A percentile compares a stretch with the other conserved stretches of the same genome.
Conservation (phyloP, 441 rosid species). For the Brassica hybrid region DNA sequence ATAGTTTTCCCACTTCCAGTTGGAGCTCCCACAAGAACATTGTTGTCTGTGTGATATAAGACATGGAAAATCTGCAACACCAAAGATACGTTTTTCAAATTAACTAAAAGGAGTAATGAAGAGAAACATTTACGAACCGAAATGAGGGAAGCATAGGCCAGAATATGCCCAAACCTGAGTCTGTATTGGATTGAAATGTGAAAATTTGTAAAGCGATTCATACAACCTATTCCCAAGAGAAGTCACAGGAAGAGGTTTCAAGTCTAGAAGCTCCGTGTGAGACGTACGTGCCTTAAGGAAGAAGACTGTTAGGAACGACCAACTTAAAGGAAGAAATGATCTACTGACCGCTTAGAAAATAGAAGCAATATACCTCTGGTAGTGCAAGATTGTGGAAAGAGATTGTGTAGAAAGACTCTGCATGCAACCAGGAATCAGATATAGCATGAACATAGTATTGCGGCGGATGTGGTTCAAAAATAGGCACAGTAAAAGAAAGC, state of each 20-base stretch:
- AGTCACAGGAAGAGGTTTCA: conserved; percentile 93
- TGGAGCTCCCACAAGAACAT: conserved; percentile 98
- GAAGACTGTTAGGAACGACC: conserved; percentile 25
- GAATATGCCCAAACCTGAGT: conserved; percentile 74
- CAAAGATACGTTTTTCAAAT: conserved; percentile 41
- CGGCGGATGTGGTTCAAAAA: conserved; percentile 99
- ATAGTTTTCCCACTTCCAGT: conserved; percentile 99
- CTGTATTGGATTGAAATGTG: conserved; percentile 99
- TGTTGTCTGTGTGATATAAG: conserved; percentile 90
- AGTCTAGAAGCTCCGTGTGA: conserved; percentile 96
- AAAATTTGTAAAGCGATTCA: conserved; percentile 87
- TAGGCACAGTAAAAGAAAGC: conserved; percentile 97
- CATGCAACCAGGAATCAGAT: conserved; percentile 98
- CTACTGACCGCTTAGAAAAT: conserved; percentile 1
- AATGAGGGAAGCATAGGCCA: conserved; percentile 31
- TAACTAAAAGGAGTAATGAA: conserved; percentile 14
- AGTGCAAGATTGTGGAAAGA: conserved; percentile 89
- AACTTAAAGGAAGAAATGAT: conserved; percentile 29
- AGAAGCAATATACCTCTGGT: conserved; percentile 74
- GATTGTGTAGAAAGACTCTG: conserved; percentile 93
- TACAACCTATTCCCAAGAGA: conserved; percentile 75
- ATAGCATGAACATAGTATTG: conserved; percentile 97
- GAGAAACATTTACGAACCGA: conserved; percentile 5
- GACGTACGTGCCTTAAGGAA: conserved; percentile 74
- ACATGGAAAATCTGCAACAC: conserved; percentile 83